Evolutionary conservation across 148 eudicot species (phyloP).

Genomic region (Silene latifolia): DNA sequence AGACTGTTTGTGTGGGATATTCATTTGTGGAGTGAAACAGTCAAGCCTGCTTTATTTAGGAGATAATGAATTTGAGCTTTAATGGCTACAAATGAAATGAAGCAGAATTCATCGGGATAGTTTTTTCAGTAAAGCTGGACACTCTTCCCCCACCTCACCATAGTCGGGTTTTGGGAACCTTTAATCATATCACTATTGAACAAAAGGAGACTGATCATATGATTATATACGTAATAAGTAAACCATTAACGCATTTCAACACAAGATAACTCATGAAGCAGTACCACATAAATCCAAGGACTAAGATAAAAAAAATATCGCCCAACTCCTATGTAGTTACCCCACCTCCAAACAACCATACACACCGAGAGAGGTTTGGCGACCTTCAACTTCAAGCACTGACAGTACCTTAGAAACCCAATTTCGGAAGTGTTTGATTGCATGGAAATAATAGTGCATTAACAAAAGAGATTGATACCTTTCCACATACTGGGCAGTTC

Average conservation of each 20-base stretch:
- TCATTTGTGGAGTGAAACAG: too few relatives aligned
- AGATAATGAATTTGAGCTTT: not conserved
- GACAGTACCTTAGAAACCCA: not conserved
- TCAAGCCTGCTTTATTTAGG: not conserved
- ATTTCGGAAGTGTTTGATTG: not conserved
- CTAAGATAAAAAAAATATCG: not conserved
- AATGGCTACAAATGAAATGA: not conserved
- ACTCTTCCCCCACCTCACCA: not conserved
- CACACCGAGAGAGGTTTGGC: not conserved
- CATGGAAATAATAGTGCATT: not conserved
- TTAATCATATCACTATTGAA: not conserved
- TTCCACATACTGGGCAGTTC: slow-evolving; percentile 91
- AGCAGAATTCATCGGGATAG: not conserved
- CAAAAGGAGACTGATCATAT: not conserved
- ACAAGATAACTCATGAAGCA: slow-evolving; percentile 1
- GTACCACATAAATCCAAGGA: not conserved
- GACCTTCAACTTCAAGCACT: not conserved
- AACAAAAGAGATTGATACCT: slow-evolving; percentile 44
- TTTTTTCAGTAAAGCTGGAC: not conserved
- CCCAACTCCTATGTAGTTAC: not conserved
- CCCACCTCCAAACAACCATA: not conserved
- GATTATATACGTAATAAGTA: not conserved
- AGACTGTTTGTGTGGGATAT: too few relatives aligned
- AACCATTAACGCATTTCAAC: not conserved
- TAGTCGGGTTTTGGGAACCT: not conserved